Percentiles rank a stretch among this genome's conserved stretches.
These are phyloP conservation scores for Penicillium bialowiezense DNA, from an alignment of 495 filamentous ascomycete genomes.

Conservation along the genomic window DNA sequence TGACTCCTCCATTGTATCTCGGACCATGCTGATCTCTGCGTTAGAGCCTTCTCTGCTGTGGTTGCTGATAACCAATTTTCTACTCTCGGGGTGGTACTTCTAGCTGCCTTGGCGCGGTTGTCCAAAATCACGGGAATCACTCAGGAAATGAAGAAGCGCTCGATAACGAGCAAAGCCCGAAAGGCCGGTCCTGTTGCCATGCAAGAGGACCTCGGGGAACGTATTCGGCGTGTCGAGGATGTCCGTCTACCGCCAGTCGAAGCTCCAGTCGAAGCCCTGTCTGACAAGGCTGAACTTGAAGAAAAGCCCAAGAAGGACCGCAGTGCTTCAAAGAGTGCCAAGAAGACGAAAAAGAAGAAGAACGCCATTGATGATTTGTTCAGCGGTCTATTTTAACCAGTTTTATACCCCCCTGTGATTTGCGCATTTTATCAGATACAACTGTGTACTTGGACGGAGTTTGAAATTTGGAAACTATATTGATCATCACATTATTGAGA, in stretches of 20 bases:
- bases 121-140: slow-evolving; percentile 40
- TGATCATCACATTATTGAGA: no score
- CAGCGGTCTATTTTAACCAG: slow-evolving; percentile 43
- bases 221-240: slow-evolving; percentile 20
- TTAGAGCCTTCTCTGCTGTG: slow-evolving; percentile 65
- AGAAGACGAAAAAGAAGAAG: slow-evolving; percentile 46
- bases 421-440: background rate
- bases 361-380: slow-evolving; percentile 67
- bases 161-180: background rate
- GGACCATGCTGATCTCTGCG: slow-evolving; percentile 2
- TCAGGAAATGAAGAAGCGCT: slow-evolving; percentile 15
- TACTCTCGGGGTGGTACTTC: slow-evolving; percentile 71
- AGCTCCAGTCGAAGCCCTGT: no score
- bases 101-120: slow-evolving; percentile 63
- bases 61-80: slow-evolving; percentile 71
- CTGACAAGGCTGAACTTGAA: background rate
- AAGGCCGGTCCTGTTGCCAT: background rate
- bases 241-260: no score
- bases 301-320: background rate
- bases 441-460: no score
- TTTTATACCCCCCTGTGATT: slow-evolving; percentile 2
- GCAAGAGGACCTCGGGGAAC: slow-evolving; percentile 34
- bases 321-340: background rate
- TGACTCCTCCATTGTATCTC: slow-evolving; percentile 14
- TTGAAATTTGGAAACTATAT: no score